Evolutionary conservation across 139 green algal species (phyloP).

Genomic region (Yamagishiella unicocca): DNA sequence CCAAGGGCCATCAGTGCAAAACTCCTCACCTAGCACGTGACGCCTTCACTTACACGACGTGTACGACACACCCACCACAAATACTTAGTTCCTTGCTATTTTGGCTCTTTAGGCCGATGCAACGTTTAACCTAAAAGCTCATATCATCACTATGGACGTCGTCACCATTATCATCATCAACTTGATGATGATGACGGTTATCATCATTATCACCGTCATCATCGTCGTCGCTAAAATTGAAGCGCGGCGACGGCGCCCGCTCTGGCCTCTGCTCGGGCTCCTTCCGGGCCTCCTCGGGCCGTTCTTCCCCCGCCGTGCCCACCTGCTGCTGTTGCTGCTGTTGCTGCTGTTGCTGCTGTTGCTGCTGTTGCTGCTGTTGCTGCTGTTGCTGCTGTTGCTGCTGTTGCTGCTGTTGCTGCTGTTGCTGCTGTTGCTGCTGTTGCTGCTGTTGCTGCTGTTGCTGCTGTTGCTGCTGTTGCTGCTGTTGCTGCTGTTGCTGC

Average conservation of each 20-base stretch:
- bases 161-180: too few species aligned
- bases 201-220: not conserved
- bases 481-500: not conserved
- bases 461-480: not conserved
- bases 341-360: not conserved
- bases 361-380: not conserved
- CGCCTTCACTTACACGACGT: too few species aligned
- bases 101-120: too few species aligned
- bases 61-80: too few species aligned
- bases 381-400: not conserved
- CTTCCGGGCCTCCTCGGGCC: not conserved
- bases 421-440: not conserved
- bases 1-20: too few species aligned
- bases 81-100: too few species aligned
- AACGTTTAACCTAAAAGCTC: too few species aligned
- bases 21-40: too few species aligned
- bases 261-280: not conserved
- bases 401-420: not conserved
- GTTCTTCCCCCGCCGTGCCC: not conserved
- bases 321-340: not conserved
- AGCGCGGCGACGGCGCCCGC: not conserved
- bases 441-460: not conserved
- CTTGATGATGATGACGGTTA: too few species aligned
- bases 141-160: too few species aligned
- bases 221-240: not conserved